Percentiles rank a stretch among this genome's conserved stretches.
phyloP scores from a whole-genome alignment of 768 basidiomycete species.

The Lactarius pseudohatsudake region DNA sequence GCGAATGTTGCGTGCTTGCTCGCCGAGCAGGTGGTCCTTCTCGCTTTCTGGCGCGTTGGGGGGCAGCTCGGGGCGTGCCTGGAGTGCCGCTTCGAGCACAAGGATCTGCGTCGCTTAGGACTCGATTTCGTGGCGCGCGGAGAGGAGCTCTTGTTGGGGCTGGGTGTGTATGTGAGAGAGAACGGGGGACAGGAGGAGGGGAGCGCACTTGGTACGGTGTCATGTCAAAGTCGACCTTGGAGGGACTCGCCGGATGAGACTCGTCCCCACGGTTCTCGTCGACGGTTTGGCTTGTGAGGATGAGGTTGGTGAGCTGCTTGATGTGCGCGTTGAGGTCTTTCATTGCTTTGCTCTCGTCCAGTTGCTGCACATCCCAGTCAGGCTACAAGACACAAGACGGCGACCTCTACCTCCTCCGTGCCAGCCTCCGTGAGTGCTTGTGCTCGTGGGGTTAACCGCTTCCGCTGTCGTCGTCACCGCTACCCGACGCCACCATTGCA shows the following conservation, averaged over 20 bases:
- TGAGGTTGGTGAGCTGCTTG: constrained; percentile 79
- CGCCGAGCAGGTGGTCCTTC: constrained; percentile 71
- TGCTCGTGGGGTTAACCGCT: no score
- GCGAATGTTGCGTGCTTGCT: constrained; percentile 71
- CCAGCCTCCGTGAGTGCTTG: no score
- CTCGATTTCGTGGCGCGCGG: constrained; percentile 73
- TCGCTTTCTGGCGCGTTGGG: constrained; percentile 65
- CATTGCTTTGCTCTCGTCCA: constrained; percentile 84
- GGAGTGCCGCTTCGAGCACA: constrained; percentile 75
- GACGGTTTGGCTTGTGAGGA: constrained; percentile 82
- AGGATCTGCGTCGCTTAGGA: constrained; percentile 82
- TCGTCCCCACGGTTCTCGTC: constrained; percentile 67
- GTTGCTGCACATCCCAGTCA: constrained; percentile 51
- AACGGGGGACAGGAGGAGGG: not conserved
- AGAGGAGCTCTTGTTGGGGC: constrained; percentile 87
- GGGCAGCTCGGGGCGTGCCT: constrained; percentile 65
- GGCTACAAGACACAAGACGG: not conserved
- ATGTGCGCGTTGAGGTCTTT: constrained; percentile 77
- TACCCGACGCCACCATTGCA: no score
- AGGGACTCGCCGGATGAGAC: constrained; percentile 77
- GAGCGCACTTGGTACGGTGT: constrained; percentile 72
- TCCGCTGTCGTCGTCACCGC: no score
- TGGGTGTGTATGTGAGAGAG: constrained; percentile 33
- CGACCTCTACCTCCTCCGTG: no score
- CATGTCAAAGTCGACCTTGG: constrained; percentile 89